Base-by-base conservation (phyloP, 2,329 filamentous ascomycete genomes). In the Exophiala bonariae region DNA sequence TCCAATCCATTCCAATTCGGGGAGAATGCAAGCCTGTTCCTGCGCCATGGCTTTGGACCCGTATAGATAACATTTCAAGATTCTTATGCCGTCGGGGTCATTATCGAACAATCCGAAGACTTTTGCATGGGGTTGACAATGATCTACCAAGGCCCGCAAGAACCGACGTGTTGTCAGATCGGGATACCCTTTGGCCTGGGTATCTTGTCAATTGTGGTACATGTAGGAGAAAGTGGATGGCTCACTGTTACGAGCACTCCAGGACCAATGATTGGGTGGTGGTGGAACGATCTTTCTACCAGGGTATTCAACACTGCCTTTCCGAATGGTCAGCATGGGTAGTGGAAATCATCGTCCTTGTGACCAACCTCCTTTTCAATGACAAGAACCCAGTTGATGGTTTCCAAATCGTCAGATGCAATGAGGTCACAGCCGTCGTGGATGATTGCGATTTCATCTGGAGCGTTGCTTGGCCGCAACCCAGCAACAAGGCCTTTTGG, bases 181-280 rank as follows among this genome's bases (percentile, higher is more conserved):
- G 1, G 82, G 82, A 56, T 84, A 85, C 3, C 82, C 82, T 70
- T 85, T 85, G 0, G 76, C 82, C 78, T 82, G 41, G 2, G 38
- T 34, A 52, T 18, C 41, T 4, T 41, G 20, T 54, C 34, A 51
- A 42, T 22, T 14, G 23, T 3, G 32, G 18, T 18, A 9, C 3
- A 18, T 14, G 4, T 33, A 26, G 14, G 20, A 18, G 13, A 16
- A 6, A 14, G 32, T 34, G 23, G 19, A 10, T 31, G 3, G 23
- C 70, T 57, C 63, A 81, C 79, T 3, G 81, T 85, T 37, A 85
- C 57, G 8, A 83, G 59, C 10, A 84, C 67, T 3, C 80, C 78
- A 40, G 73, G 61, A 11, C 69, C 66, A 13, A 67, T 62, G 26
- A 71, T 49, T 1, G 61, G 64, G 34, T 52, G 59, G 3, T 59